A percentile compares a stretch with the other conserved stretches of the same genome.
Evolutionary conservation across 768 basidiomycete genomes (phyloP).

Genomic region (Hericium alpestre): DNA sequence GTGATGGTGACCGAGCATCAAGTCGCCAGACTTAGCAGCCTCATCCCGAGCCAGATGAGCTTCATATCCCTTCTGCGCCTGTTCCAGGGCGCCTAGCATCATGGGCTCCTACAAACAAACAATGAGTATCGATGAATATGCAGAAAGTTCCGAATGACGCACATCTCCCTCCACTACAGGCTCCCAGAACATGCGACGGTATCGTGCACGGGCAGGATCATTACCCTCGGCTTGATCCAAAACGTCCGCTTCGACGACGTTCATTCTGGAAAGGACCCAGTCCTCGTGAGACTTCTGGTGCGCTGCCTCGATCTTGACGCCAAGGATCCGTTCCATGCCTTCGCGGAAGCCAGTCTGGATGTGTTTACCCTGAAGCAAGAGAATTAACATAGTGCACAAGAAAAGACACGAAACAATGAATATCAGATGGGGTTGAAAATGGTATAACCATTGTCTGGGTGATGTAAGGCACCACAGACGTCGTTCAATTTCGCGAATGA

Average conservation of each 20-base stretch:
- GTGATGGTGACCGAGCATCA: slow-evolving; percentile 22
- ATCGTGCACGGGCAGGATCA: slow-evolving; percentile 48
- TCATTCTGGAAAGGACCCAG: slow-evolving; percentile 25
- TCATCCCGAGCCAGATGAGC: slow-evolving; percentile 24
- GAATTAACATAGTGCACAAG: neutral
- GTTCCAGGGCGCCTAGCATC: slow-evolving; percentile 45
- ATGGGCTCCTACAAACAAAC: slow-evolving; percentile 42
- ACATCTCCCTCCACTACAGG: slow-evolving; percentile 63
- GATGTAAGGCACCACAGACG: slow-evolving; percentile 49
- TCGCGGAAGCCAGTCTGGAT: slow-evolving; percentile 71
- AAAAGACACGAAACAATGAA: neutral
- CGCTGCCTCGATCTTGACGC: slow-evolving; percentile 29
- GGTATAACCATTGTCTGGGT: slow-evolving; percentile 43
- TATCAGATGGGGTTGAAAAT: slow-evolving; percentile 68
- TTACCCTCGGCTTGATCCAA: slow-evolving; percentile 48
- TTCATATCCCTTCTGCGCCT: slow-evolving; percentile 31
- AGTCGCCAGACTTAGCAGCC: slow-evolving; percentile 28
- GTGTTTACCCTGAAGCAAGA: slow-evolving; percentile 38
- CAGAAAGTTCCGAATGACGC: slow-evolving; percentile 13
- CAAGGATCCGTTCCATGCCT: slow-evolving; percentile 76
- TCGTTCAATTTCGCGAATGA: slow-evolving; percentile 68
- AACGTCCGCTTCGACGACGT: slow-evolving; percentile 51
- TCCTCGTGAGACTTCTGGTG: slow-evolving; percentile 6
- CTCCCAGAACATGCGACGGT: slow-evolving; percentile 73
- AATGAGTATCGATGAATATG: neutral